A percentile compares a stretch with the other conserved stretches of the same genome.
These are phyloP conservation scores for Coemansia sp. DNA, from an alignment of 192 early-diverging fungal species.

Conservation along the genomic window DNA sequence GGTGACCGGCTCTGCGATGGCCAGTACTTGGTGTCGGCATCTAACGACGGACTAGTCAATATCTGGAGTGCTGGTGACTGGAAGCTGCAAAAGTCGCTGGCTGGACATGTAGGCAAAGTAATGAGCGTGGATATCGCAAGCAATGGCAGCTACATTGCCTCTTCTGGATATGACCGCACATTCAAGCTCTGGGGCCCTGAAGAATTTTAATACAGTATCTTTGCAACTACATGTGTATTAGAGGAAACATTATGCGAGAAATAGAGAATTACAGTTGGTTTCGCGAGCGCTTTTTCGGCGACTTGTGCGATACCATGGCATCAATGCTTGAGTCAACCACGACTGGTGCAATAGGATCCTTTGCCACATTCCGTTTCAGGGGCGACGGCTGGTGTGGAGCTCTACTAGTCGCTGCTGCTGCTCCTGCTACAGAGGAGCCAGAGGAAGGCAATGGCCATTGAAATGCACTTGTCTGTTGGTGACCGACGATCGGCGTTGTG, in stretches of 20 bases:
- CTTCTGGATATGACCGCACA: constrained; percentile 88
- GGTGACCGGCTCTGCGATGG: constrained; percentile 60
- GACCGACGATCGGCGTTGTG: constrained; percentile 70
- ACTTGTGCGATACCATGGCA: constrained; percentile 2
- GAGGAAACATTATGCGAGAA: neutral
- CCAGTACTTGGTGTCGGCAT: constrained; percentile 75
- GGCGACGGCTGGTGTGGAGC: constrained; percentile 55
- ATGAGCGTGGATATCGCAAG: constrained; percentile 80
- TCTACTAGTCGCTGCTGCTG: constrained; percentile 5
- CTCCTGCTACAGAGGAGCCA: constrained; percentile 5
- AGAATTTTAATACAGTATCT: constrained; percentile 13
- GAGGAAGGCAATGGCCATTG: constrained; percentile 65
- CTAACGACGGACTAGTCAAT: constrained; percentile 92
- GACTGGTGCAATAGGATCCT: constrained; percentile 7
- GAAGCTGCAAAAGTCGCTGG: constrained; percentile 84
- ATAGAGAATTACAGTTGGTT: constrained; percentile 9
- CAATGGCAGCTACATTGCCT: constrained; percentile 85
- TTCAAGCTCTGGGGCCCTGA: constrained; percentile 89
- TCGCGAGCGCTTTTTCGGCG: constrained; percentile 16
- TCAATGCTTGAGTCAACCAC: neutral
- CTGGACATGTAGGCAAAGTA: constrained; percentile 89
- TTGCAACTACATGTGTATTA: neutral
- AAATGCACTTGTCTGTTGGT: constrained; percentile 62
- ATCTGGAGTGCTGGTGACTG: constrained; percentile 94
- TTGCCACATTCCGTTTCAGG: constrained; percentile 42